Evolutionary conservation across 441 rosid species (phyloP), one percentile per base, ranked within the genome.

Genomic region (Melianthus villosus): DNA sequence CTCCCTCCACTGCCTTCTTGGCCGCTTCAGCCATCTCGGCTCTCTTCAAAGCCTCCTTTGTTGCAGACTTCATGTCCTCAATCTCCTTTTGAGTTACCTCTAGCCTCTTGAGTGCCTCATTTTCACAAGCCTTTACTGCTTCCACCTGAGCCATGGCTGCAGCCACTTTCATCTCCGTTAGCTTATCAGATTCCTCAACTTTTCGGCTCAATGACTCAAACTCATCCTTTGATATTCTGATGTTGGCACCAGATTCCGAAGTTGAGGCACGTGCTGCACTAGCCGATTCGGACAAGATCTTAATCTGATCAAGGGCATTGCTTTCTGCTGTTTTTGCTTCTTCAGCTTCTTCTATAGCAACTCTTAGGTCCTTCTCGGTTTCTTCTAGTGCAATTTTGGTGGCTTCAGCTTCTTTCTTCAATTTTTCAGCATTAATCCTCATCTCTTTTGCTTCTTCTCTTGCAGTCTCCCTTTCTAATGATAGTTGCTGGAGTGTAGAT

Each of bases 21-120:
- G 97, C 97, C 25, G 95, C 89, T 65, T 89, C 94, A 12, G 95
- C 91, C 89, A 77, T 81, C 59, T 81, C 79, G 34, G 95, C 94
- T 61, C 69, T 77, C 75, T 79, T 89, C 51, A 73, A 43, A 25
- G 87, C 89, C 14, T 62, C 84, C 37, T 55, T 48, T 13, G 87
- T 77, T 54, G 83, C 83, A 13, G 40, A 42, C 69, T 65, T 79
- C 66, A 75, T 77, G 46, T 73, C 81, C 53, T 68, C 74, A 2
- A 89, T 81, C 68, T 89, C 97, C 45, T 66, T 77, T 53, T 61
- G 62, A 11, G 70, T 73, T 27, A 62, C 66, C 51, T 77, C 83
- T 32, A 78, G 50, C 60, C 69, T 81, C 73, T 72, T 76, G 37
- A 69, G 37, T 4, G 89, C 77, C 61, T 89, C 95, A 35, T 69